phyloP scores from a whole-genome alignment of 2,329 filamentous ascomycete genomes.

The Diaporthe vexans region DNA sequence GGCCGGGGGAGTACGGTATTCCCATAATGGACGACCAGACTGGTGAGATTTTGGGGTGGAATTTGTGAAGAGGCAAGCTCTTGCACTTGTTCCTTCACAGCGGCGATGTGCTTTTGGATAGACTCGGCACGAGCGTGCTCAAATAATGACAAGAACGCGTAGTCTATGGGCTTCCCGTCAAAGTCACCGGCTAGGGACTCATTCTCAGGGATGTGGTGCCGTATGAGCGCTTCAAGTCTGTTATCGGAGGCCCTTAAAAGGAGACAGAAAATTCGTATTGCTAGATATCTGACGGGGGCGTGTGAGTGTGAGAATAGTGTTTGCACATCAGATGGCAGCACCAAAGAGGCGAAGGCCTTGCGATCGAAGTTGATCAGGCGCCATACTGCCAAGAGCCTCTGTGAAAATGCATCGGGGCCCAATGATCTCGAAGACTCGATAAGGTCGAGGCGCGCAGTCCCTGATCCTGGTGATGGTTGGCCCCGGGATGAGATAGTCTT shows the following conservation, averaged over 20 bases:
- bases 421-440: background rate
- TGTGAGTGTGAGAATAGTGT: conserved; percentile 73
- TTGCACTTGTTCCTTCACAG: conserved; percentile 25
- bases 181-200: conserved; percentile 77
- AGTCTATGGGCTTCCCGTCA: conserved; percentile 84
- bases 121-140: conserved; percentile 68
- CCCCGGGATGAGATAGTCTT: conserved; percentile 40
- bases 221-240: conserved; percentile 80
- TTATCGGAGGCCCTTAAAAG: conserved; percentile 85
- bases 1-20: conserved; percentile 76
- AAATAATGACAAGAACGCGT: conserved; percentile 76
- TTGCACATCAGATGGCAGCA: conserved; percentile 78
- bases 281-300: conserved; percentile 80
- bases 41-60: conserved; percentile 63
- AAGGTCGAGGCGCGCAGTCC: conserved; percentile 31
- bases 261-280: conserved; percentile 84
- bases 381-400: conserved; percentile 77
- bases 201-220: conserved; percentile 72
- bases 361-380: conserved; percentile 84
- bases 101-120: conserved; percentile 53
- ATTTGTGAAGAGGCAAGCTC: background rate
- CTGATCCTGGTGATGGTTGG: conserved; percentile 10
- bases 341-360: conserved; percentile 73
- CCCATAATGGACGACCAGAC: conserved; percentile 75
- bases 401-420: conserved; percentile 46